phyloP scores from a whole-genome alignment of 768 basidiomycete genomes.

The Auricularia cornea region DNA sequence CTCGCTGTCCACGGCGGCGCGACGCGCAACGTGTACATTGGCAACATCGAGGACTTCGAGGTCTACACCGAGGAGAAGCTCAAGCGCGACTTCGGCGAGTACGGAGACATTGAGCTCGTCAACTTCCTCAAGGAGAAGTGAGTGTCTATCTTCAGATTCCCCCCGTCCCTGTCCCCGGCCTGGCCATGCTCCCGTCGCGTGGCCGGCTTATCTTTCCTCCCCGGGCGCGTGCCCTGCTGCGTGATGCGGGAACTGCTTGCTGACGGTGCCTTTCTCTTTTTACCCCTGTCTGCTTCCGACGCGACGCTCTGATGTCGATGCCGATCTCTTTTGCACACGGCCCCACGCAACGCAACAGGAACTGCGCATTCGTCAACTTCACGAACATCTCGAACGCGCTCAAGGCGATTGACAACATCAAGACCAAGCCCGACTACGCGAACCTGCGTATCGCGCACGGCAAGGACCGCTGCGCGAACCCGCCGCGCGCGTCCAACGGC shows the following conservation, averaged over 20 bases:
- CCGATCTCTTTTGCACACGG: not conserved
- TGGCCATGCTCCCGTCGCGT: not conserved
- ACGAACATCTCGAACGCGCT: constrained; percentile 92
- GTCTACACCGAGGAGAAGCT: constrained; percentile 83
- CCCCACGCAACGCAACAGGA: constrained; percentile 38
- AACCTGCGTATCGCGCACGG: constrained; percentile 89
- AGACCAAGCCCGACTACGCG: constrained; percentile 83
- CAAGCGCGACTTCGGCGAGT: constrained; percentile 90
- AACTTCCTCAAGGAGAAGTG: constrained; percentile 93
- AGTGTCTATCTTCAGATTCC: constrained; percentile 24
- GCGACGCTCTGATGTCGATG: not conserved
- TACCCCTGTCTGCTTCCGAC: not conserved
- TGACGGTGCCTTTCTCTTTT: not conserved
- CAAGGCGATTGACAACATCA: constrained; percentile 96
- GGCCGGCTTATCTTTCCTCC: constrained; percentile 1
- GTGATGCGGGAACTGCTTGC: constrained; percentile 5
- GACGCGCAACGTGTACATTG: constrained; percentile 94
- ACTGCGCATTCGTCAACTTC: constrained; percentile 94
- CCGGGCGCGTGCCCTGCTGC: not conserved
- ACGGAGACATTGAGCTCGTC: constrained; percentile 93
- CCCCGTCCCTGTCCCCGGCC: not conserved
- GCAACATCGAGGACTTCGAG: constrained; percentile 93
- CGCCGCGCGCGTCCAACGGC: constrained; percentile 42
- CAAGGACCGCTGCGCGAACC: constrained; percentile 92
- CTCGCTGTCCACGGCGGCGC: constrained; percentile 89